Conservation (phyloP, 306 rosid genomes). For the Dalbergia cochinchinensis region DNA sequence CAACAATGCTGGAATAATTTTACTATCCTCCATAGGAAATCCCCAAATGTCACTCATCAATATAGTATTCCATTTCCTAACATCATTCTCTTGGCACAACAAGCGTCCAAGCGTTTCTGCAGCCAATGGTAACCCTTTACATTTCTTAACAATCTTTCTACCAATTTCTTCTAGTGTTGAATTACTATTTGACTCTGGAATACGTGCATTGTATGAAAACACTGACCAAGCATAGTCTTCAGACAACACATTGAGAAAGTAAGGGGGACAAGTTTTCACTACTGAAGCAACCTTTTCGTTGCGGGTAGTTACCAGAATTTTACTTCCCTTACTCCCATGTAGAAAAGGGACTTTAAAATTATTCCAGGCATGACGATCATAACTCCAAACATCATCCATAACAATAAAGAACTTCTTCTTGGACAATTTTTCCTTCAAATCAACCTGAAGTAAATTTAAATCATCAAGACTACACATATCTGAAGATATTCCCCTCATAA, state of each 20-base stretch:
- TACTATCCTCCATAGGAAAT: neutral
- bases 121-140: conserved; percentile 58
- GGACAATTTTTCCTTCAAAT: neutral
- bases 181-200: neutral
- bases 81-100: neutral
- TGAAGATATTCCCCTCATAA: neutral
- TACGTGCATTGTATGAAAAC: neutral
- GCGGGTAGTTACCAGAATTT: neutral
- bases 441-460: neutral
- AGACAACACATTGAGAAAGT: neutral
- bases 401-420: neutral
- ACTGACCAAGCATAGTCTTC: neutral
- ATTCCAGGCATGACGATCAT: neutral
- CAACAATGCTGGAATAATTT: conserved; percentile 28
- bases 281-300: neutral
- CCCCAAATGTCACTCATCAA: conserved; percentile 22
- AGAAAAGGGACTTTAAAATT: conserved; percentile 15
- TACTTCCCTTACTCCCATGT: neutral
- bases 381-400: conserved; percentile 20
- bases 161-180: neutral
- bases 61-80: conserved; percentile 12
- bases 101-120: conserved; percentile 44
- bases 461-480: neutral
- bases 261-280: neutral
- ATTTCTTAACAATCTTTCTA: conserved; percentile 11